Percentiles rank a stretch among this genome's conserved stretches.
These are phyloP conservation scores for Hypoxylon perforatum DNA, from an alignment of 495 filamentous ascomycete species.

Conservation along the genomic window DNA sequence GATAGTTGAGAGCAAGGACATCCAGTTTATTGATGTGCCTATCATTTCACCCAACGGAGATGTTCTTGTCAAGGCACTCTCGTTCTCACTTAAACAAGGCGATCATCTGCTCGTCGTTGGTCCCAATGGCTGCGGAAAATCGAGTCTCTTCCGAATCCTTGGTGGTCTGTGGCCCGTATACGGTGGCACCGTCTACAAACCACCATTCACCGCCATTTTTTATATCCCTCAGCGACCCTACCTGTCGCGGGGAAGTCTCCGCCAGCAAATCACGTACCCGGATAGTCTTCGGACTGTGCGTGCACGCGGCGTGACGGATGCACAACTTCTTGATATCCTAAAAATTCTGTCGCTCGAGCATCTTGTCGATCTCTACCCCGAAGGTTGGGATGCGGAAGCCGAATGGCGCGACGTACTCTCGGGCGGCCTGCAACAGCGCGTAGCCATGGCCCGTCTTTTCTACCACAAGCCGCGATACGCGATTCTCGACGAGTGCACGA, in stretches of 20 bases:
- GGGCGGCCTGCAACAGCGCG: conserved; percentile 92
- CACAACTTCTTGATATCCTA: conserved; percentile 80
- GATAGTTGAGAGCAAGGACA: conserved; percentile 80
- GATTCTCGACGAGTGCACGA: conserved; percentile 97
- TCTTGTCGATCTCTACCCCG: conserved; percentile 80
- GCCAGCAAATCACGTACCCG: conserved; percentile 97
- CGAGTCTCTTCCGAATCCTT: conserved; percentile 92
- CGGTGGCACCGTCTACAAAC: conserved; percentile 90
- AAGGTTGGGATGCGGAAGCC: conserved; percentile 92
- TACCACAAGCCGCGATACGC: conserved; percentile 93
- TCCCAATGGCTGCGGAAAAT: conserved; percentile 97
- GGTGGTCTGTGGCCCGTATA: conserved; percentile 99
- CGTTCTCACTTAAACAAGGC: conserved; percentile 84
- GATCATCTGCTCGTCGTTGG: conserved; percentile 95
- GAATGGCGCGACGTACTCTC: conserved; percentile 95
- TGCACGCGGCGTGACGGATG: conserved; percentile 82
- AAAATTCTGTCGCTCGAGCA: conserved; percentile 82
- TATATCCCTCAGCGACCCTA: conserved; percentile 98
- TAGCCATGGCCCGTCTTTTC: conserved; percentile 96
- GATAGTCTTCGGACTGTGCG: conserved; percentile 90
- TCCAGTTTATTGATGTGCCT: conserved; percentile 91
- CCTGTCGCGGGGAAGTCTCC: conserved; percentile 84
- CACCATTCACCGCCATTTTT: conserved; percentile 90
- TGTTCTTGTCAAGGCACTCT: conserved; percentile 82
- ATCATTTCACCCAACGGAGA: conserved; percentile 98